These are phyloP conservation scores for Solanum chaucha DNA, from an alignment of 257 asterid genomes.

Conservation along the genomic window DNA sequence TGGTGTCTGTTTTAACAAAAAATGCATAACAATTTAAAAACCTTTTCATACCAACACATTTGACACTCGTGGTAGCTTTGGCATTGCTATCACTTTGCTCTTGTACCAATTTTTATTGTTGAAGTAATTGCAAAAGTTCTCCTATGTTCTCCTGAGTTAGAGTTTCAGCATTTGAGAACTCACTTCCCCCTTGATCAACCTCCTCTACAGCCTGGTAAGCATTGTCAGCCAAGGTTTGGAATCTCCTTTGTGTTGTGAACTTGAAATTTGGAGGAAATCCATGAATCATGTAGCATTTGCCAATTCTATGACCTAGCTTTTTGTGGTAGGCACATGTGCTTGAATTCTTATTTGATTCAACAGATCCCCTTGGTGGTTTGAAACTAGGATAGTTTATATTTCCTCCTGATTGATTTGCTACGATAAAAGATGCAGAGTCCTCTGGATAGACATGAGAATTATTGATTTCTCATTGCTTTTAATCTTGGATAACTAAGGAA, in stretches of 20 bases:
- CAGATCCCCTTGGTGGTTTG: not conserved
- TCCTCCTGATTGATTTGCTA: not conserved
- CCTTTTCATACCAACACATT: no score
- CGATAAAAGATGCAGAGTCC: not conserved
- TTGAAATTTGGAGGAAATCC: not conserved
- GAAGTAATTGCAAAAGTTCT: not conserved
- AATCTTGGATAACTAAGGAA: not conserved
- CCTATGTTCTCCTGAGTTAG: not conserved
- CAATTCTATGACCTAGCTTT: not conserved
- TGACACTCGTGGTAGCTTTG: not conserved
- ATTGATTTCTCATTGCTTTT: not conserved
- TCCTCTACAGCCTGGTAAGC: accelerated
- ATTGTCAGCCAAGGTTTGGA: not conserved
- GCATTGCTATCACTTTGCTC: not conserved
- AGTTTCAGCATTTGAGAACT: not conserved
- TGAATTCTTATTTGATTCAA: not conserved
- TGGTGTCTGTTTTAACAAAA: no score
- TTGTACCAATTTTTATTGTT: not conserved
- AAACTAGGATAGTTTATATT: not conserved
- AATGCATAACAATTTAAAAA: no score
- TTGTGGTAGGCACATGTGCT: not conserved
- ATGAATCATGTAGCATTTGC: not conserved
- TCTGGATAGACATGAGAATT: not conserved
- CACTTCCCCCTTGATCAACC: not conserved
- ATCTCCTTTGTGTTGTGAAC: not conserved